Base-by-base conservation (phyloP, 1,139 yeast genomes). In the Lodderomyces elongisporus region DNA sequence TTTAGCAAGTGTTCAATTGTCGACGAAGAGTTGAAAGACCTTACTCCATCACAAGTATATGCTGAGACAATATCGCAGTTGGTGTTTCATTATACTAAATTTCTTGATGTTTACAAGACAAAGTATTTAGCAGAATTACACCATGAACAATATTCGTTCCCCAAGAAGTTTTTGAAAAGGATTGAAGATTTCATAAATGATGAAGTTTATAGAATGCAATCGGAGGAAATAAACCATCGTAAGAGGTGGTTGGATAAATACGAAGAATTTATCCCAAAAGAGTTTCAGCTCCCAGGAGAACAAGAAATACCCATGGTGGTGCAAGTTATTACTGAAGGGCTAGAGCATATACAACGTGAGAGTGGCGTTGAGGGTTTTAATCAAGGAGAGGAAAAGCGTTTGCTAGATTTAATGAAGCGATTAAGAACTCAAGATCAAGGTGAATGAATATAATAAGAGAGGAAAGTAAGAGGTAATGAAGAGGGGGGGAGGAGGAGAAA, bases 271-370 rank as follows among this genome's bases (percentile, higher is more conserved):
- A 65, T 67, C 7, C 74, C 74, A 3, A 56, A 54, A 32, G 68
- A 63, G 37, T 63, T 67, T 39, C 49, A 45, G 27, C 48, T 68
- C 4, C 73, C 73, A 0, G 73, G 71, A 1, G 70, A 62, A 27
- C 39, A 40, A 20, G 53, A 52, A 28, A 63, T 60, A 40, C 74
- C 74, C 1, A 43, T 54, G 2, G 59, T 67, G 16, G 62, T 62
- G 29, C 71, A 67, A 46, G 65, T 67, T 3, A 48, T 66, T 17
- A 67, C 74, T 10, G 70, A 67, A 33, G 73, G 73, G 0, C 45
- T 67, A 29, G 69, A 62, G 17, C 58, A 58, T 24, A 41, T 60
- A 5, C 33, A 31, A 25, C 42, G 42, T 8, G 51, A 48, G 25
- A 37, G 41, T 24, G 44, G 42, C 4, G 44, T 41, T 5, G 49